Evolutionary conservation across 23 red algal genomes (phyloP).

Genomic region (Gracilariopsis chorda): DNA sequence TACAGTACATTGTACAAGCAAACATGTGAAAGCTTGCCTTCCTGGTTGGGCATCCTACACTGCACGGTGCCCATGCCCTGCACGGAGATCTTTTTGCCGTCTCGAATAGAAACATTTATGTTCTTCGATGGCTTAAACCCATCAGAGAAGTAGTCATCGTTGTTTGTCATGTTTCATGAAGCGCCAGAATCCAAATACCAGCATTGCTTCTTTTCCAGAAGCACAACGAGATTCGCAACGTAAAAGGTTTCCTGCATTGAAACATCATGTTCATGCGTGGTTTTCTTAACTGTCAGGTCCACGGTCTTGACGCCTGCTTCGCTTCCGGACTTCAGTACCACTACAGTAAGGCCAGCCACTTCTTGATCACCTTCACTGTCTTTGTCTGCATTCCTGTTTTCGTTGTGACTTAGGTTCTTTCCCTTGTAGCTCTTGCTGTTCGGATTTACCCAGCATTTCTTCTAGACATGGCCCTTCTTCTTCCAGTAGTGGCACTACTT

Average conservation of each 20-base stretch:
- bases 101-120: background rate
- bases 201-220: no score
- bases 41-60: no score
- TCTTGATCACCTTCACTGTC: background rate
- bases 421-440: background rate
- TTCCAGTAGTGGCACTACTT: background rate
- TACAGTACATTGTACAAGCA: background rate
- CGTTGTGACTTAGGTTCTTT: background rate
- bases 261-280: no score
- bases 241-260: no score
- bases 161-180: background rate
- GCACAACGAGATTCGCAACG: no score
- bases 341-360: no score
- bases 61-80: background rate
- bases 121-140: background rate
- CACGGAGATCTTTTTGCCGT: background rate
- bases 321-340: no score
- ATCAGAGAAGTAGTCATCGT: background rate
- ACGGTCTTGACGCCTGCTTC: no score
- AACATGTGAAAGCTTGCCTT: no score
- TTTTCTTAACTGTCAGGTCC: no score
- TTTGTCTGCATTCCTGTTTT: background rate
- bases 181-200: background rate
- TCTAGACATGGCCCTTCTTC: background rate
- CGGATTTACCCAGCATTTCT: background rate